These are phyloP conservation scores for Globisporangium splendens DNA, from an alignment of 352 stramenopile species.

Conservation along the genomic window DNA sequence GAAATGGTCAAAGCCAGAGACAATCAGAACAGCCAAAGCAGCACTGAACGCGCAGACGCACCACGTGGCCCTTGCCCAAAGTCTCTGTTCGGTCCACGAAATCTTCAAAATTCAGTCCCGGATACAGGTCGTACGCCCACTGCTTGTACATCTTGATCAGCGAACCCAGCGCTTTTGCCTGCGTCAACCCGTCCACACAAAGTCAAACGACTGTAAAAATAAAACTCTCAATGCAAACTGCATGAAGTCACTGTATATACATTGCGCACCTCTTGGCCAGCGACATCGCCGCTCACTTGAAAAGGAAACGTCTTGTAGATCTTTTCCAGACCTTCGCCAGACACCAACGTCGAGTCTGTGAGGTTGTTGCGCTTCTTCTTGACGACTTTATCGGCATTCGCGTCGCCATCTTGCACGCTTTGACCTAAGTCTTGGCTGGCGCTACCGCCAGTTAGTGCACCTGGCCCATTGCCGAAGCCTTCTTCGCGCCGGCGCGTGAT, in stretches of 20 bases:
- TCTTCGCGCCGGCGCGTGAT: constrained; percentile 22
- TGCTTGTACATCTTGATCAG: constrained; percentile 84
- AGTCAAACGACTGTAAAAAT: constrained; percentile 1
- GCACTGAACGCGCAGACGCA: constrained; percentile 2
- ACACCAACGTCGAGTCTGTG: constrained; percentile 64
- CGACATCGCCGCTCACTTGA: constrained; percentile 49
- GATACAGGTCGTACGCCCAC: constrained; percentile 82
- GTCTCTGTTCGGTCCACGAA: constrained; percentile 65
- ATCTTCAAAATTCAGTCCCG: constrained; percentile 79
- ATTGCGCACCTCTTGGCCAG: constrained; percentile 45
- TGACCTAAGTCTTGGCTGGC: constrained; percentile 11
- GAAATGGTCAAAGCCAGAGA: not conserved
- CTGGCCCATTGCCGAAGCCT: constrained; percentile 3
- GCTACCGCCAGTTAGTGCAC: not conserved
- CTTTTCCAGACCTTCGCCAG: constrained; percentile 59
- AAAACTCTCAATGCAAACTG: not conserved
- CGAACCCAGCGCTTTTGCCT: constrained; percentile 56
- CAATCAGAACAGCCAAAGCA: not conserved
- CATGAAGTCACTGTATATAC: too few species aligned
- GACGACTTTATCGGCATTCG: constrained; percentile 10
- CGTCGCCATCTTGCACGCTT: not conserved
- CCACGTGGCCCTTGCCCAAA: constrained; percentile 47
- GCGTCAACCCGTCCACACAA: not conserved
- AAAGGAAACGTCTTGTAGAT: constrained; percentile 71
- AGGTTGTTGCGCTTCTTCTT: constrained; percentile 56